These are phyloP conservation scores for Verticillium nubilum DNA, from an alignment of 2,329 filamentous ascomycete genomes.

Conservation along the genomic window DNA sequence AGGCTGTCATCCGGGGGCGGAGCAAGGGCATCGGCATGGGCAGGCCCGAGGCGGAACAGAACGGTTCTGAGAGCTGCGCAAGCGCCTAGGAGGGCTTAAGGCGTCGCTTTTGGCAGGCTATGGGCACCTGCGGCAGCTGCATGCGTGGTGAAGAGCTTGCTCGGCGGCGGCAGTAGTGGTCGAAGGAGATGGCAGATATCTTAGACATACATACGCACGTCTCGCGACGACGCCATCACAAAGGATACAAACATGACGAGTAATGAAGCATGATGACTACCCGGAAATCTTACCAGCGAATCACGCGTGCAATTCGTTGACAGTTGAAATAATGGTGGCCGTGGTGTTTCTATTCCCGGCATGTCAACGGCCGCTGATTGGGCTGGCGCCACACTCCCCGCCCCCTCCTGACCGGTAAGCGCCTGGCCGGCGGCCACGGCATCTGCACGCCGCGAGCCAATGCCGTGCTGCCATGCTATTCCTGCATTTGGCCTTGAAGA, in stretches of 20 bases:
- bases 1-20: constrained; percentile 61
- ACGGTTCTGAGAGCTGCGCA: neutral
- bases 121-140: neutral
- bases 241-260: neutral
- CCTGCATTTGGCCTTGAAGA: neutral
- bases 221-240: neutral
- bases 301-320: neutral
- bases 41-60: neutral
- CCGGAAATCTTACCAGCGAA: neutral
- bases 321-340: neutral
- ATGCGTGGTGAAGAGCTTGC: neutral
- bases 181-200: neutral
- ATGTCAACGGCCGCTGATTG: neutral
- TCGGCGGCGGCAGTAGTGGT: neutral
- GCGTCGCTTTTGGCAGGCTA: neutral
- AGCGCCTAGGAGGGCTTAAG: neutral
- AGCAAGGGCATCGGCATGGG: constrained; percentile 68
- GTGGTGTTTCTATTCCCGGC: neutral
- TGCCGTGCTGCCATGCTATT: neutral
- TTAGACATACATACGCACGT: neutral
- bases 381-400: neutral
- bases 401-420: neutral
- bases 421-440: neutral
- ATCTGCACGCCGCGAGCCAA: neutral
- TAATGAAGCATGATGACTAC: neutral